Base-by-base conservation (phyloP, 495 filamentous ascomycete genomes). In the Jackrogersella minutella region DNA sequence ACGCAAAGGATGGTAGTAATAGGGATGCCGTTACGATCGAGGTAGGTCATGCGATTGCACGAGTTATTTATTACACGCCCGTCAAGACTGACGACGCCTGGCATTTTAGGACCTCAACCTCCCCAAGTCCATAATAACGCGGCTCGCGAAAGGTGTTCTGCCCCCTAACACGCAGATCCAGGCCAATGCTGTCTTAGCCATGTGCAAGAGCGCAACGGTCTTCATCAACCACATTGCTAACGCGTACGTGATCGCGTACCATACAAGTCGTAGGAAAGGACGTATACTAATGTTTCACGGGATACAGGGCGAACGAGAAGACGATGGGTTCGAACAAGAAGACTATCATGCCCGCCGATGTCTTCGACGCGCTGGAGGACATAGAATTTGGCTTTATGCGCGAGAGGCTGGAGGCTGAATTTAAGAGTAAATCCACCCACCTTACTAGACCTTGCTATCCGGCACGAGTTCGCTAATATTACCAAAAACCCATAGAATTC, bases 91-190 rank as follows among this genome's bases (percentile, higher is more conserved):
- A 43, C 34, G 2, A 39, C 16, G n/a, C n/a, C n/a, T 39, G 0
- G 14, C 9, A 41, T 31, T 46, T 22, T 64, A 97, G 93, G 95
- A 99, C 74, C 88, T 96, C 57, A 90, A 85, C 36, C 88, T 99
- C 16, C 95, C 95, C 1, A 94, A 93, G 74, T 93, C 93, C n/a
- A 91, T 97, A 75, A 92, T 97, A 37, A 90, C 91, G 44, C 88
- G 95, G 19, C 86, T 99, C 5, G 95, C 94, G 2, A 98, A 98
- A 82, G 90, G 92, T 58, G 93, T 97, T n/a, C 84, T 99, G n/a
- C 95, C 95, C 0, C 86, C 93, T 5, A 97, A 97, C 73, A 97
- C 95, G 1, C 90, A 92, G 64, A 91, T 99, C 51, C 92, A 96
- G 69, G 96, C 93, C 64, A 94, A 97, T 77, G 95, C 95, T 3